Evolutionary conservation across 2,329 filamentous ascomycete species (phyloP), one percentile per base, ranked within the genome.

Genomic region (Stemphylium lycopersici): DNA sequence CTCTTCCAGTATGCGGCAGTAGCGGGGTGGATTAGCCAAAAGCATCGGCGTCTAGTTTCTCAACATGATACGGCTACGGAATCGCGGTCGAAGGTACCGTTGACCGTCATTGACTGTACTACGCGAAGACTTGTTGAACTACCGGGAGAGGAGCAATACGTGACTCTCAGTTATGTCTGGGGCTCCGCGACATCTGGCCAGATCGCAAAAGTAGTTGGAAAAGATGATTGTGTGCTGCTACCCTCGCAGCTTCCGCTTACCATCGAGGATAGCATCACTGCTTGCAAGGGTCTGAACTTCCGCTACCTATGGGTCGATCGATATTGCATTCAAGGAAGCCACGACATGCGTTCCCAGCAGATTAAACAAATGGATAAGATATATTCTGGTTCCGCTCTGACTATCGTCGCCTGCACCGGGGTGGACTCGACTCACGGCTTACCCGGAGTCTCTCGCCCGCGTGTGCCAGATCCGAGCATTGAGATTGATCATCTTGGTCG

Each of bases 131-230:
- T 48, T 13, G 16, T 48, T 6, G n/a, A 18, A 1, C 36, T 48
- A 1, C 45, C 3, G 5, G 2, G 39, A 6, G 24, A 22, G 6
- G 36, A 31, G 26, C 15, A 6, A 39, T 59, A 61, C 16, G 50
- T 52, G 1, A 52, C 56, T 3, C 22, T 61, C 15, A 56, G 55
- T 15, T 61, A 59, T 12, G 56, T 59, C 4, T 61, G 56, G 55
- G 55, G 55, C 6, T 16, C n/a, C 26, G n/a, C 10, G 7, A 7
- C 8, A 5, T 10, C 13, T 16, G 22, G 7, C 15, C 33, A 36
- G 33, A 36, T 2, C 13, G 16, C 33, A 7, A 36, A n/a, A 36
- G 6, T n/a, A 13, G 6, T 11, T 37, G n/a, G n/a, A 48, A 6
- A 6, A 20, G 2, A 16, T 4, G 36, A 18, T 8, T n/a, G 2